Conservation (phyloP, 2,329 filamentous ascomycete genomes). For the Phialocephala subalpina region DNA sequence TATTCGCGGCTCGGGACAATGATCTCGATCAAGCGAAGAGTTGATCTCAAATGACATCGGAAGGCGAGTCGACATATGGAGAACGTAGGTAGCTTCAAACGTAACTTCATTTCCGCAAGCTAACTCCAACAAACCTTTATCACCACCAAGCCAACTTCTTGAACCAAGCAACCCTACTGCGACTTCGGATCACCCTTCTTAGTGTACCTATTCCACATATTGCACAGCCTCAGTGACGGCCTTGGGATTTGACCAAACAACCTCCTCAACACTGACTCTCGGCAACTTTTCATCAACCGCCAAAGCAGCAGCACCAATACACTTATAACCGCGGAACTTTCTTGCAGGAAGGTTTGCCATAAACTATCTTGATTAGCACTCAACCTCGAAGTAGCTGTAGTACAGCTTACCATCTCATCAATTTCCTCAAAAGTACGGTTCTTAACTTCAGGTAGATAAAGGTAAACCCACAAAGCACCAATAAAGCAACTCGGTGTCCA, state of each 20-base stretch:
- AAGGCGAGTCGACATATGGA: not conserved
- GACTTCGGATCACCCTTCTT: not conserved
- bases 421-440: constrained; percentile 86
- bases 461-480: constrained; percentile 57
- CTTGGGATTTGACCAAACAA: constrained; percentile 22
- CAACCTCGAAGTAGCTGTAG: not conserved
- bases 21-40: not conserved
- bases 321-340: constrained; percentile 50
- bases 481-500: constrained; percentile 57
- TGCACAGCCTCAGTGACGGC: constrained; percentile 22
- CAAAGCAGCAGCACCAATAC: constrained; percentile 27
- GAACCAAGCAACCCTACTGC: not conserved
- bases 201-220: constrained; percentile 15
- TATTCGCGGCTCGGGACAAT: not conserved
- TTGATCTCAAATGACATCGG: not conserved
- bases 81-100: not conserved
- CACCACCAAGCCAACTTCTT: not conserved
- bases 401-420: constrained; percentile 63
- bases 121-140: not conserved
- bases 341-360: constrained; percentile 51
- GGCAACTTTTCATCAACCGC: constrained; percentile 27
- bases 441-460: constrained; percentile 76
- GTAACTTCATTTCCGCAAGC: not conserved
- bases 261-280: constrained; percentile 24
- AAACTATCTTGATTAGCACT: constrained; percentile 32